Evolutionary conservation across 2,329 filamentous ascomycete genomes (phyloP).

Genomic region (Xylariaceae sp.): DNA sequence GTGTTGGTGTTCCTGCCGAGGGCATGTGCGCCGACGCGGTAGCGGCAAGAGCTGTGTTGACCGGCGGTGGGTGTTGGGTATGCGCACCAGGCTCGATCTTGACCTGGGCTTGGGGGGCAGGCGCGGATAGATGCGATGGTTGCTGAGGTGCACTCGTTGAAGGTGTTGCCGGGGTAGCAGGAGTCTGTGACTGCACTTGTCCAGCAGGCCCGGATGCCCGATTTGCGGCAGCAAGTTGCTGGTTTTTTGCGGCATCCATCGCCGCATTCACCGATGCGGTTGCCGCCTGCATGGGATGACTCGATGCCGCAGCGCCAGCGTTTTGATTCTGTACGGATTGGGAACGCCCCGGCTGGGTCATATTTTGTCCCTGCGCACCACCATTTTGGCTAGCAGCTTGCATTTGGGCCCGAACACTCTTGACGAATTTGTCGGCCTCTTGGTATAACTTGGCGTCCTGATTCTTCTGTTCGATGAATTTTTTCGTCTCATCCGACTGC

Average conservation of each 20-base stretch:
- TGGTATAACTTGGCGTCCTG: slow-evolving; percentile 25
- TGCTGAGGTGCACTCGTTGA: slow-evolving; percentile 25
- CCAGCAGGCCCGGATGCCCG: slow-evolving; percentile 20
- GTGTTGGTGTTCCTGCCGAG: slow-evolving; percentile 52
- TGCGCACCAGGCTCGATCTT: slow-evolving; percentile 41
- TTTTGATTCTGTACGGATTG: slow-evolving; percentile 32
- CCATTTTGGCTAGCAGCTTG: slow-evolving; percentile 11
- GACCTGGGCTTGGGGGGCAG: slow-evolving; percentile 35
- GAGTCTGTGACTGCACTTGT: slow-evolving; percentile 24
- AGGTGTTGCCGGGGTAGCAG: slow-evolving; percentile 29
- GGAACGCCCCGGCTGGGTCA: slow-evolving; percentile 27
- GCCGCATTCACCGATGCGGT: slow-evolving; percentile 39
- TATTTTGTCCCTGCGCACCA: slow-evolving; percentile 14
- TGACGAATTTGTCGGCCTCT: slow-evolving; percentile 30
- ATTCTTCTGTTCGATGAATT: slow-evolving; percentile 20
- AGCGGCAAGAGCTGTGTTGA: slow-evolving; percentile 52
- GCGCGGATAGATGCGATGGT: slow-evolving; percentile 21
- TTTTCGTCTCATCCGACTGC: slow-evolving; percentile 30
- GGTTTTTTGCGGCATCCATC: slow-evolving; percentile 38
- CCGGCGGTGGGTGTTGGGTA: slow-evolving; percentile 45
- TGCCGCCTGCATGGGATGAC: slow-evolving; percentile 37
- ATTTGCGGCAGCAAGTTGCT: slow-evolving; percentile 32
- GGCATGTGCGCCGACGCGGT: slow-evolving; percentile 41
- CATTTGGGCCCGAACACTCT: slow-evolving; percentile 30
- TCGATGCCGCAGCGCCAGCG: slow-evolving; percentile 22